Conservation (phyloP, 306 rosid species). For the Vigna reflexopilosa region DNA sequence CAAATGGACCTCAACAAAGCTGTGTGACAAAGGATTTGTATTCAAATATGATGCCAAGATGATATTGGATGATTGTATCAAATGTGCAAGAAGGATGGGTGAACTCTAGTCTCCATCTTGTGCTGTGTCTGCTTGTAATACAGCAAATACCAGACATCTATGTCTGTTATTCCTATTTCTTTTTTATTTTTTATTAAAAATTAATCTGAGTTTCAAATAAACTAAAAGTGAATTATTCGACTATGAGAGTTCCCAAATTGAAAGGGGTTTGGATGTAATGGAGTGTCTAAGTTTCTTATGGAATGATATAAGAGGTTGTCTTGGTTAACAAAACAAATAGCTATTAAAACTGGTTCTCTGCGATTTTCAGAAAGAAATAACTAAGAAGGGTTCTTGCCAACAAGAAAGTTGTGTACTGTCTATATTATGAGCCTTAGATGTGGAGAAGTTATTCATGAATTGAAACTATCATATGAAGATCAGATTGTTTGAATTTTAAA, state of each 20-base stretch:
- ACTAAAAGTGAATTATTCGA: background rate
- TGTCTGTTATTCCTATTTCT: background rate
- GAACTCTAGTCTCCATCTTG: conserved; percentile 37
- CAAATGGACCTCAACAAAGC: conserved; percentile 51
- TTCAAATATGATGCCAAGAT: conserved; percentile 52
- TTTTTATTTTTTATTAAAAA: background rate
- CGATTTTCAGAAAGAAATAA: too few relatives aligned
- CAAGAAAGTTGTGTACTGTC: too few relatives aligned
- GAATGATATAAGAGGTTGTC: too few relatives aligned
- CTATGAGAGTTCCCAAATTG: background rate
- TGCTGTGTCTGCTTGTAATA: background rate
- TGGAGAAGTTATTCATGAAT: background rate
- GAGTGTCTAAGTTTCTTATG: too few relatives aligned
- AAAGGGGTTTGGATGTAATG: background rate
- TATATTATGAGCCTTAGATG: too few relatives aligned
- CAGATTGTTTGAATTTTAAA: background rate
- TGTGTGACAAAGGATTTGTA: conserved; percentile 55
- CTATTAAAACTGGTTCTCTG: too few relatives aligned
- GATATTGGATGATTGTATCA: conserved; percentile 57
- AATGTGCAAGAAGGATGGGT: conserved; percentile 49
- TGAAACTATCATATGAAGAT: background rate
- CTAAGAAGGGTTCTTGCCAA: too few relatives aligned
- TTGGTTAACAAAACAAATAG: too few relatives aligned
- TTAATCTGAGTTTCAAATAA: background rate
- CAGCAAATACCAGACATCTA: background rate